Base-by-base conservation (phyloP, 1,284 basidiomycete species). In the Apiotrichum mycotoxinovorans region DNA sequence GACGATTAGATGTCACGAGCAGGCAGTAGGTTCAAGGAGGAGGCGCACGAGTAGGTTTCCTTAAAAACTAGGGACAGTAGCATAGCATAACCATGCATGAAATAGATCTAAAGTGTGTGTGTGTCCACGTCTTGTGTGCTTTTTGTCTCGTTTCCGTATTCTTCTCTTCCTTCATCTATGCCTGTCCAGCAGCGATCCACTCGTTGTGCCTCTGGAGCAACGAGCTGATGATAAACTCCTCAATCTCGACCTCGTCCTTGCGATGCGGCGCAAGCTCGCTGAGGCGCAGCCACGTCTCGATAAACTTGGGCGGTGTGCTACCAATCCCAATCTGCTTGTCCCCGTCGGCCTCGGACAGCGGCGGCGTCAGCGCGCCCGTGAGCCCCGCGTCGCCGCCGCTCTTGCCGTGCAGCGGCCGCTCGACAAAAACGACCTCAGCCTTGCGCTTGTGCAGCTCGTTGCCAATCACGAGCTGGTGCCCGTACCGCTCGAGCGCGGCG, bases 401-500 rank as follows among this genome's bases (percentile, higher is more conserved):
- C 51, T 51, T 55, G 51, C 33, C 45, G 41, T 50, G 53, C 27
- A 44, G 51, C 40, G 30, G 42, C 2, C 70, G 70, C 64, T 80
- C 78, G 33, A 98, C 88, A 69, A 98, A 89, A 3, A 95, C 88
- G 54, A 98, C 94, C 72, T 94, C 88, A 66, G 83, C 83, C 76
- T 98, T 98, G 53, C 95, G 84, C 47, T 84, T 81, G 68, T 94
- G 84, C 15, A 98, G 84, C 60, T 95, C 88, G 75, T 98, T 98
- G 26, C 91, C 95, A 65, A 98, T 92, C 49, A 98, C 96, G 26
- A 97, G 86, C 74, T 98, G 94, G 74, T 98, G 95, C 0, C 94
- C 93, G 73, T 98, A 98, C 23, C 93, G 84, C 61, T 91, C 86
- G 27, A 98, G 83, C 3, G 95, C 91, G 3, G 82, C 84, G 26